phyloP scores from a whole-genome alignment of 345 rosid species.

The Arabis alpina region DNA sequence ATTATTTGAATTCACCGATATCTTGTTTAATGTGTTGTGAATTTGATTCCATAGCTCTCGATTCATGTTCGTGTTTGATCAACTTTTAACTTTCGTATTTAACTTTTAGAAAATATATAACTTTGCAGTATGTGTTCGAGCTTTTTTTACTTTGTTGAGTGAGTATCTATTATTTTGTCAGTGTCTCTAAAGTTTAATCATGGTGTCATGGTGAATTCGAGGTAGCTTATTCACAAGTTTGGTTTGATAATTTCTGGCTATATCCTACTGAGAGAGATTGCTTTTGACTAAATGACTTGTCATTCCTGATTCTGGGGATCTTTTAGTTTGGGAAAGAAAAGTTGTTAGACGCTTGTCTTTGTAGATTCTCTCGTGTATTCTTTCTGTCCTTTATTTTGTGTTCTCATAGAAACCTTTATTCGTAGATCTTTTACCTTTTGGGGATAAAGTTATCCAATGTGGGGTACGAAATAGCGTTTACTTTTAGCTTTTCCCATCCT shows the following conservation, averaged over 20 bases:
- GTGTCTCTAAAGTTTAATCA: too few species aligned
- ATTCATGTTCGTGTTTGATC: conserved; percentile 5
- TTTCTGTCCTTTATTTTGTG: too few species aligned
- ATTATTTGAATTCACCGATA: neutral
- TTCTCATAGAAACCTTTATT: conserved; percentile 31
- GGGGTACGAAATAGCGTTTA: too few species aligned
- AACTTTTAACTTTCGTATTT: too few species aligned
- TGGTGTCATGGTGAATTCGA: conserved; percentile 84
- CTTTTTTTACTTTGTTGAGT: too few species aligned
- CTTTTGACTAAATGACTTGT: neutral
- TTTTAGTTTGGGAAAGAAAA: conserved; percentile 16
- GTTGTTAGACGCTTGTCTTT: too few species aligned
- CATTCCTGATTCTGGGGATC: conserved; percentile 4
- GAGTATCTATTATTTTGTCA: too few species aligned
- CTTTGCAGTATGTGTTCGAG: too few species aligned
- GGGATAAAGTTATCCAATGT: conserved; percentile 83
- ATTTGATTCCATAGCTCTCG: neutral
- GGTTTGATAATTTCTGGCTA: neutral
- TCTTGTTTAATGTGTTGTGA: too few species aligned
- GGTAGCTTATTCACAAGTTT: conserved; percentile 52
- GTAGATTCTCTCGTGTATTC: conserved; percentile 33
- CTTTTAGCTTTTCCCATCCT: neutral
- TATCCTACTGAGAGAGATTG: too few species aligned
- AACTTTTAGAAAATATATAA: too few species aligned
- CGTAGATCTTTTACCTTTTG: conserved; percentile 77